Conservation (phyloP, 1,284 basidiomycete genomes). For the Cryptococcus sp. region DNA sequence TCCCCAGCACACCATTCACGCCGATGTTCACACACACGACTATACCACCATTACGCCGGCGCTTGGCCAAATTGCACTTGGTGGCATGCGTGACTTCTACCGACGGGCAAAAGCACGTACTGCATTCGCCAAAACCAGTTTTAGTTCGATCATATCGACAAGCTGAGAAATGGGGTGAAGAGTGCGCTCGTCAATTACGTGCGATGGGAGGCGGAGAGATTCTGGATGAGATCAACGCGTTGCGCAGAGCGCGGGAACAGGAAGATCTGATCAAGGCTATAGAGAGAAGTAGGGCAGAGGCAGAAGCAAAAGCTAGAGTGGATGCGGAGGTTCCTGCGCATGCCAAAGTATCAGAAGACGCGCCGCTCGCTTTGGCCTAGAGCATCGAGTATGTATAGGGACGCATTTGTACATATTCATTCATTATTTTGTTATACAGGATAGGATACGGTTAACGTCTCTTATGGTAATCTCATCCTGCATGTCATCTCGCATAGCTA, state of each 20-base stretch:
- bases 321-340: background rate
- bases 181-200: slow-evolving; percentile 65
- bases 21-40: slow-evolving; percentile 22
- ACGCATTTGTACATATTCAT: too few species aligned
- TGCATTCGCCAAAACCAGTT: slow-evolving; percentile 62
- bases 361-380: too few species aligned
- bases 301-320: background rate
- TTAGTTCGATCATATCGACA: slow-evolving; percentile 61
- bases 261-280: slow-evolving; percentile 53
- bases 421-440: too few species aligned
- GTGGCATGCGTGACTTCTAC: slow-evolving; percentile 79
- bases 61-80: slow-evolving; percentile 60
- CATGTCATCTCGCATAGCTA: too few species aligned
- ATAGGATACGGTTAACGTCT: too few species aligned
- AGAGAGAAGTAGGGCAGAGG: slow-evolving; percentile 15
- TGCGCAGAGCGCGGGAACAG: slow-evolving; percentile 62
- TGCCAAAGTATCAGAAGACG: too few species aligned
- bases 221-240: slow-evolving; percentile 72
- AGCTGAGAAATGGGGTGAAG: slow-evolving; percentile 68
- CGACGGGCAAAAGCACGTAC: slow-evolving; percentile 68
- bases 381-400: too few species aligned
- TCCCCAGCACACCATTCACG: slow-evolving; percentile 18
- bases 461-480: too few species aligned
- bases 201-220: slow-evolving; percentile 72
- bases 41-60: slow-evolving; percentile 25